These are phyloP conservation scores for Exobasidium rhododendri DNA, from an alignment of 1,284 basidiomycete genomes.

Conservation along the genomic window DNA sequence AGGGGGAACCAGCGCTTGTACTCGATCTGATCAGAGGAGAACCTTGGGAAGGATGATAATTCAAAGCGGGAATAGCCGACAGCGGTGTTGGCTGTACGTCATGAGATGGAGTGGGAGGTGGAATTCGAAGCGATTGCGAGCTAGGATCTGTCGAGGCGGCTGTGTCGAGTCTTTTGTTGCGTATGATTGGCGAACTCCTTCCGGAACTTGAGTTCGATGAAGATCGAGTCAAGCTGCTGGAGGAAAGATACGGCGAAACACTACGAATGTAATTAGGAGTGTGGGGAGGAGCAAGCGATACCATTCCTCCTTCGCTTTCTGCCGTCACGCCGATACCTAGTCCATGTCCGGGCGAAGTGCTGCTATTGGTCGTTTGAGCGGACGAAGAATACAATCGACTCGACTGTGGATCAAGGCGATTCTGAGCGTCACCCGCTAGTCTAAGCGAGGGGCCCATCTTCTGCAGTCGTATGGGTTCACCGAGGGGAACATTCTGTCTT, in stretches of 20 bases:
- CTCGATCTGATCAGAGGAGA: neutral
- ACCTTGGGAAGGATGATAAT: conserved; percentile 1
- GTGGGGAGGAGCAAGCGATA: conserved; percentile 28
- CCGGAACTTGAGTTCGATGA: conserved; percentile 20
- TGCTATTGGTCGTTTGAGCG: conserved; percentile 23
- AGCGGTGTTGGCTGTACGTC: neutral
- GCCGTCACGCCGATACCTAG: conserved; percentile 13
- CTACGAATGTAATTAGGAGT: conserved; percentile 32
- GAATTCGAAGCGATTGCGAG: neutral
- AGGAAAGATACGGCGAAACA: conserved; percentile 27
- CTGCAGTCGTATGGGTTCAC: conserved; percentile 59
- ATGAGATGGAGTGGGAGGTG: neutral
- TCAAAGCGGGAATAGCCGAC: conserved; percentile 11
- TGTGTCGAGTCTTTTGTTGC: too few relatives aligned
- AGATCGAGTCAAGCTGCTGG: conserved; percentile 25
- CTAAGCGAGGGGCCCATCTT: conserved; percentile 60
- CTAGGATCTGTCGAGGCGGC: too few relatives aligned
- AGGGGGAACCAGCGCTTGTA: neutral
- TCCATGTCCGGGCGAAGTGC: conserved; percentile 21
- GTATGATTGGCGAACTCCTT: conserved; percentile 30
- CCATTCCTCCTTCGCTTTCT: conserved; percentile 20
- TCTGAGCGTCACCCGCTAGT: conserved; percentile 58
- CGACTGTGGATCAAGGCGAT: conserved; percentile 16
- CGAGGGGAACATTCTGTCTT: conserved; percentile 19
- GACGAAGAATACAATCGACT: neutral